Conservation (phyloP, 1,284 basidiomycete genomes). For the Naganishia cerealis region DNA sequence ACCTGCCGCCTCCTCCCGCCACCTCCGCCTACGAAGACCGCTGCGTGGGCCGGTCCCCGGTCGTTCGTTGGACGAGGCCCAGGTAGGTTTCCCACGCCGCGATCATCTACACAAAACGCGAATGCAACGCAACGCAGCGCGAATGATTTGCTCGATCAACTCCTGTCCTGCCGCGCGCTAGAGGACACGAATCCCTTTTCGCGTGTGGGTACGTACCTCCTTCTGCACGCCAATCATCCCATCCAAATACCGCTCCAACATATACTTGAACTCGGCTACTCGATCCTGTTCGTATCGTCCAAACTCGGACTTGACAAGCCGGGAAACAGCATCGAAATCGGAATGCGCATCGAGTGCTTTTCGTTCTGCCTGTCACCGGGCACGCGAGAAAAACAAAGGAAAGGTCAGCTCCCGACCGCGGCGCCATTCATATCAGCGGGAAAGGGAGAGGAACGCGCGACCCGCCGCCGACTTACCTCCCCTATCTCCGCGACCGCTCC, state of each 20-base stretch:
- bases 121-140: neutral
- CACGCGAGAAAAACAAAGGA: too few relatives aligned
- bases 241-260: conserved; percentile 48
- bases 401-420: too few relatives aligned
- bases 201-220: conserved; percentile 34
- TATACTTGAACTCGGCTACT: conserved; percentile 61
- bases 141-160: neutral
- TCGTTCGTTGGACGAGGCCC: conserved; percentile 16
- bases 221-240: conserved; percentile 46
- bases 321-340: conserved; percentile 84
- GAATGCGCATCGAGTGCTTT: conserved; percentile 74
- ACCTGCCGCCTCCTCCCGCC: too few relatives aligned
- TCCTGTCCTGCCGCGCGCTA: too few relatives aligned
- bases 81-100: conserved; percentile 21
- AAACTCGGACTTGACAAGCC: conserved; percentile 84
- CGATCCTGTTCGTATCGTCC: conserved; percentile 91
- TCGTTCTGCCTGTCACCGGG: conserved; percentile 84
- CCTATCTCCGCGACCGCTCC: conserved; percentile 71
- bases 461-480: too few relatives aligned
- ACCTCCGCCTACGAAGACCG: neutral
- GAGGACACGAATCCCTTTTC: too few relatives aligned
- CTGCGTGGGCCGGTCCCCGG: conserved; percentile 17
- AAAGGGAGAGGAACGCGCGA: too few relatives aligned
- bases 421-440: too few relatives aligned
- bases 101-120: conserved; percentile 6